These are phyloP conservation scores for Cetraspora pellucida DNA, from an alignment of 192 early-diverging fungal genomes.

Conservation along the genomic window DNA sequence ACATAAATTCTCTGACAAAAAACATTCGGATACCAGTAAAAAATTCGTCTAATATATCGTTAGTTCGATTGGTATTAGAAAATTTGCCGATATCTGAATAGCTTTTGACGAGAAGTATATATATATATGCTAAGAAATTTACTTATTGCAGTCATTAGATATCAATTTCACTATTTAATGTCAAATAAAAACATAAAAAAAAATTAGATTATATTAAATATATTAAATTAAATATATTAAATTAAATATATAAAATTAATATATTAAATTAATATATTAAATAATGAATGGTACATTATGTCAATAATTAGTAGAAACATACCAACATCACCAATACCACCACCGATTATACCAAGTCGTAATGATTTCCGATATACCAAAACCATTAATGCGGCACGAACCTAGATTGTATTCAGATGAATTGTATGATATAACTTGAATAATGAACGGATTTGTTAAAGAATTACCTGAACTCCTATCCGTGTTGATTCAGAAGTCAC, in stretches of 20 bases:
- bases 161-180: slow-evolving; percentile 59
- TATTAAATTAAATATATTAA: slow-evolving; percentile 10
- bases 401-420: slow-evolving; percentile 53
- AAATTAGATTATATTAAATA: no score
- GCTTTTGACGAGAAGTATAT: neutral
- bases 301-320: slow-evolving; percentile 36
- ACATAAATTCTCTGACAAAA: no score
- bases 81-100: neutral
- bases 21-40: no score
- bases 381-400: slow-evolving; percentile 74
- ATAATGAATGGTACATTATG: neutral
- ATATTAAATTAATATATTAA: slow-evolving; percentile 27
- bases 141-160: slow-evolving; percentile 70
- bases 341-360: slow-evolving; percentile 59
- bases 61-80: no score
- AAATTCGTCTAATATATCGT: no score
- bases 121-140: slow-evolving; percentile 23
- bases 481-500: slow-evolving; percentile 48
- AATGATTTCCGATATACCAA: slow-evolving; percentile 75
- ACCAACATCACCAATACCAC: slow-evolving; percentile 67
- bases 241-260: neutral
- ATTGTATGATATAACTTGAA: slow-evolving; percentile 35
- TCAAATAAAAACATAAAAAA: neutral
- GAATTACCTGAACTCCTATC: slow-evolving; percentile 47
- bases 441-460: neutral